These are phyloP conservation scores for Crepidotus variabilis DNA, from an alignment of 768 basidiomycete genomes.

Conservation along the genomic window DNA sequence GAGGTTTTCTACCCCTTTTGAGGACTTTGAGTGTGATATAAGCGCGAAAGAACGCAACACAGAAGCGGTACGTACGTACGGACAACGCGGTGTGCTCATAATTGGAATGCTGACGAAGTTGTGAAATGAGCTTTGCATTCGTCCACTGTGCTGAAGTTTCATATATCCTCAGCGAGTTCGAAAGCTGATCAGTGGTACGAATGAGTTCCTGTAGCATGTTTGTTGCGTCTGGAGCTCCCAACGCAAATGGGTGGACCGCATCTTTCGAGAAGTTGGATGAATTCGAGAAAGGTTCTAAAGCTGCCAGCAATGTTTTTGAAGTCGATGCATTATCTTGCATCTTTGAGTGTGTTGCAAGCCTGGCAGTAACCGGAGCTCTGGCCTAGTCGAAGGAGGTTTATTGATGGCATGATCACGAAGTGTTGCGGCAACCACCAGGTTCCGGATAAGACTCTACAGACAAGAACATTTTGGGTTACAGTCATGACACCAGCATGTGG, in stretches of 20 bases:
- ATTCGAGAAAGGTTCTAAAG: constrained; percentile 37
- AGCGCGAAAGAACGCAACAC: not conserved
- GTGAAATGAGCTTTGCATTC: constrained; percentile 65
- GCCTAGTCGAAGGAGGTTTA: no score
- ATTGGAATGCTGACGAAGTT: constrained; percentile 59
- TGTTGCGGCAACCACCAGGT: no score
- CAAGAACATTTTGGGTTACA: no score
- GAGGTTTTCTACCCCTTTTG: constrained; percentile 48
- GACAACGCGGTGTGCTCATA: constrained; percentile 49
- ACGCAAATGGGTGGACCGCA: constrained; percentile 42
- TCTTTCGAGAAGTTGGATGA: constrained; percentile 31
- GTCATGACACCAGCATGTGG: no score
- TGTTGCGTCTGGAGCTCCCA: constrained; percentile 36
- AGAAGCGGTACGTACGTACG: constrained; percentile 32
- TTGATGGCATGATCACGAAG: no score
- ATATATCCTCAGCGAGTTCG: constrained; percentile 50
- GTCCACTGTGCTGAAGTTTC: constrained; percentile 43
- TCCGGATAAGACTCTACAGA: no score
- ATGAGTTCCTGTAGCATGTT: constrained; percentile 48
- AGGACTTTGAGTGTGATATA: constrained; percentile 34
- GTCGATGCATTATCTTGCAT: not conserved
- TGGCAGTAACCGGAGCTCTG: not conserved
- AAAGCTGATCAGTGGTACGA: constrained; percentile 47
- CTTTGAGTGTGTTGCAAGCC: not conserved
- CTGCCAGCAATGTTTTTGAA: constrained; percentile 20